Evolutionary conservation across 768 basidiomycete species (phyloP).

Genomic region (Trametes meyenii): DNA sequence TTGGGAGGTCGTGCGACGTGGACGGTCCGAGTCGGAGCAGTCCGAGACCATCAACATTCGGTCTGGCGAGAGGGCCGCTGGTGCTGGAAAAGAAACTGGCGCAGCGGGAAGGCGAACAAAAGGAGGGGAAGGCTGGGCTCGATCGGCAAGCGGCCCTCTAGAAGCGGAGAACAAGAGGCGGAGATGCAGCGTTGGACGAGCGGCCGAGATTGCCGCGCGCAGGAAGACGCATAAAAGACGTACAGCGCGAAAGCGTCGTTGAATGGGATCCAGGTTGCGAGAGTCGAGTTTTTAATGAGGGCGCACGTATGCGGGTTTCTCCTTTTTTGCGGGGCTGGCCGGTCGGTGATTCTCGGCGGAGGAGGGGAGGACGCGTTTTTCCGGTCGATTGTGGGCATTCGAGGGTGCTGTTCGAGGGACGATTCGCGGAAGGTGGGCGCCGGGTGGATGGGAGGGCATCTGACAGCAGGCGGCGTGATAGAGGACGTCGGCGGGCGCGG

Average conservation of each 20-base stretch:
- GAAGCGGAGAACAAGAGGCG: not conserved
- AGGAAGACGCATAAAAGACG: not conserved
- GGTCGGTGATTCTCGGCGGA: no score
- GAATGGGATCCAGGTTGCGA: not conserved
- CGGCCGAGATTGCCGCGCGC: not conserved
- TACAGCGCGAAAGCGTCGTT: not conserved
- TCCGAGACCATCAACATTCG: no score
- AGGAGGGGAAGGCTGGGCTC: not conserved
- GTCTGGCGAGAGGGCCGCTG: no score
- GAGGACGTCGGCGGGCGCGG: not conserved
- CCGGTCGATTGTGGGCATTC: not conserved
- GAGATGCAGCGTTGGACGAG: not conserved
- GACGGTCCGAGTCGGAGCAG: no score
- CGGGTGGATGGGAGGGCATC: not conserved
- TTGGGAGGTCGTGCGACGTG: no score
- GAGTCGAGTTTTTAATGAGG: no score
- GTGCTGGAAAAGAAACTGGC: not conserved
- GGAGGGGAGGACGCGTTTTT: no score
- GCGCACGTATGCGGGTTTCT: no score
- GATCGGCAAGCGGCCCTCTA: not conserved
- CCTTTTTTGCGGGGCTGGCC: no score
- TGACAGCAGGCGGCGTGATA: constrained; percentile 5
- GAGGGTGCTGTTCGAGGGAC: not conserved
- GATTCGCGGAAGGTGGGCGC: not conserved
- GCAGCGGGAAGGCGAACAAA: not conserved